Base-by-base conservation (phyloP, 1,284 basidiomycete species). In the Amylostereum areolatum region DNA sequence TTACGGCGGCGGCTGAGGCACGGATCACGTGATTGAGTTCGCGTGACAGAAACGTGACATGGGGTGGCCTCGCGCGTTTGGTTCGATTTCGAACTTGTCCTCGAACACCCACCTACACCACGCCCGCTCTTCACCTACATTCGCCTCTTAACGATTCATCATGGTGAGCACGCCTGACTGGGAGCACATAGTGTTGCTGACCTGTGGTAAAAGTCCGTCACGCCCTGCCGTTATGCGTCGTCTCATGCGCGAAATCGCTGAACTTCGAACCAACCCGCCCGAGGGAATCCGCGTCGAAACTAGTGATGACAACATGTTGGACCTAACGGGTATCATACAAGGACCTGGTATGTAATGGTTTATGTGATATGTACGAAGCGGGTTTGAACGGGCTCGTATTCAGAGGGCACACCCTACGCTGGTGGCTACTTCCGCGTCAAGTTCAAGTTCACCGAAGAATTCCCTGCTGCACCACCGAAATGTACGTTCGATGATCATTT, bases 391-490 rank as follows among this genome's bases (percentile, higher is more conserved):
- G 45, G 12, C 37, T 47, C 37, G 32, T 33, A 29, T 30, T n/a
- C 62, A 91, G 89, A 88, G 62, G 88, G 89, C 30, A 97, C 94
- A 33, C 94, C 94, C 0, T 97, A 96, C 66, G 81, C 88, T 50
- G 91, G 89, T 40, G 93, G 93, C 12, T 95, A 92, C 73, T 96
- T 95, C 68, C 81, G 74, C 57, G 82, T 97, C 51, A 83, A 82
- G 61, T 96, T 97, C 70, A 79, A 78, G 57, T 96, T 96, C 65
- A 86, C 83, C 1, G 83, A 90, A 55, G 92, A 96, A 65, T 97
- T 93, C 63, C 93, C 93, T 40, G 83, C 89, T 43, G 81, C 85
- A 36, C 93, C 93, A 49, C 93, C 93, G 4, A 95, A 92, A 74
- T 96, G 93, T 93, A 55, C 56, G 89, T 55, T 34, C 33, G 11